phyloP scores from a whole-genome alignment of 179 eudicot genomes.

The Dionaea muscipula region DNA sequence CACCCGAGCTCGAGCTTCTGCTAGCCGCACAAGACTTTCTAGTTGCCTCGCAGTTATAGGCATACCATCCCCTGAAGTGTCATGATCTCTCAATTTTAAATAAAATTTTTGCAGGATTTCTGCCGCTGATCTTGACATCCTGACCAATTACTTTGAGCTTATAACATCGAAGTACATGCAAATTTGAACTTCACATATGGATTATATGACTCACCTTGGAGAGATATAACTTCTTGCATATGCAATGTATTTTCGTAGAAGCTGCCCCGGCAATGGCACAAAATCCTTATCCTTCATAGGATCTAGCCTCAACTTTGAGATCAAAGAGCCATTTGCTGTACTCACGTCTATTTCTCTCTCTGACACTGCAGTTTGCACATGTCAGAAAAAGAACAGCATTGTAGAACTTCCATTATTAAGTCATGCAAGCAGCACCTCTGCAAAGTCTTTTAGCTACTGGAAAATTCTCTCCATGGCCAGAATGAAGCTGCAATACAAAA shows the following conservation, averaged over 20 bases:
- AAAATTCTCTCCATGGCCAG: slow-evolving; percentile 47
- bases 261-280: slow-evolving; percentile 73
- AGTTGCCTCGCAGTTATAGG: slow-evolving; percentile 97
- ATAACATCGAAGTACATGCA: neutral
- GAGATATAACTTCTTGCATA: slow-evolving; percentile 73
- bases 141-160: slow-evolving; percentile 19
- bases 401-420: neutral
- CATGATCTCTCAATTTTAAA: slow-evolving; percentile 67
- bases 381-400: slow-evolving; percentile 4
- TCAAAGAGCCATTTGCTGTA: slow-evolving; percentile 33
- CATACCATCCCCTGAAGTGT: slow-evolving; percentile 81
- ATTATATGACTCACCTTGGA: slow-evolving; percentile 42
- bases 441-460: slow-evolving; percentile 52
- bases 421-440: slow-evolving; percentile 33
- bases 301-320: slow-evolving; percentile 69
- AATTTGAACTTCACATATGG: neutral
- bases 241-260: slow-evolving; percentile 76
- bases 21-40: slow-evolving; percentile 87
- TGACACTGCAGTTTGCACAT: slow-evolving; percentile 32
- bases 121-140: slow-evolving; percentile 86
- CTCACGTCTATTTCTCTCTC: slow-evolving; percentile 23
- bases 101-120: slow-evolving; percentile 83
- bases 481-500: slow-evolving; percentile 64
- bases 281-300: slow-evolving; percentile 56
- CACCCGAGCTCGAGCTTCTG: slow-evolving; percentile 85